Conservation (phyloP, 1,284 basidiomycete genomes). For the Golubevia pallescens region DNA sequence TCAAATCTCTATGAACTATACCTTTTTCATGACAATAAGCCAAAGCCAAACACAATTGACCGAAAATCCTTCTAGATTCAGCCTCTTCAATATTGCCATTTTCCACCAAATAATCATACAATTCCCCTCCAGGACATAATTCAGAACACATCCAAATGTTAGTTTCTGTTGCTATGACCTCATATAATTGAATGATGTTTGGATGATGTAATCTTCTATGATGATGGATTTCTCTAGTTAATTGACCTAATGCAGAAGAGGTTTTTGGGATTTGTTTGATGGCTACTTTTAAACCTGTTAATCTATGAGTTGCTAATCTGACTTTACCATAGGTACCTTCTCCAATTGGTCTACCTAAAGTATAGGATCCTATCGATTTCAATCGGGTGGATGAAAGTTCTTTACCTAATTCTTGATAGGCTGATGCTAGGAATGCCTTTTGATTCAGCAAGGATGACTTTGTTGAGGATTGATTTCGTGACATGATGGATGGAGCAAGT, state of each 20-base stretch:
- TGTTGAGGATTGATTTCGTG: too few relatives aligned
- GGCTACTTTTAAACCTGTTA: conserved; percentile 74
- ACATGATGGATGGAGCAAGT: too few relatives aligned
- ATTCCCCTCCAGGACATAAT: conserved; percentile 84
- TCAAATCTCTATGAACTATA: conserved; percentile 67
- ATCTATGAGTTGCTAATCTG: conserved; percentile 41
- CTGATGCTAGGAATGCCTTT: conserved; percentile 86
- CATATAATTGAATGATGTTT: conserved; percentile 91
- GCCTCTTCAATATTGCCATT: conserved; percentile 55
- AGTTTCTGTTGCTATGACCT: conserved; percentile 94
- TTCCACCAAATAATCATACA: conserved; percentile 67
- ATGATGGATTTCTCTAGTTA: conserved; percentile 97
- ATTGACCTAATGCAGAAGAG: conserved; percentile 66
- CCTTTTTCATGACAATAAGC: conserved; percentile 65
- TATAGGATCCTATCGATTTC: conserved; percentile 92
- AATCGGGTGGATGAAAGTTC: conserved; percentile 88
- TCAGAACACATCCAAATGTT: conserved; percentile 97
- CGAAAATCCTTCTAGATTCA: conserved; percentile 65
- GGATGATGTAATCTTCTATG: conserved; percentile 95
- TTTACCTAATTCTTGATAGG: conserved; percentile 94
- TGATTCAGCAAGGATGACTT: too few relatives aligned
- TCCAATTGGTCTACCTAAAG: conserved; percentile 90
- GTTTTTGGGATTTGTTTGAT: conserved; percentile 95
- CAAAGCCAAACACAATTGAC: conserved; percentile 65
- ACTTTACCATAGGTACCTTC: conserved; percentile 74